Conservation (phyloP, 1,284 basidiomycete genomes). For the Cutaneotrichosporon sp. region DNA sequence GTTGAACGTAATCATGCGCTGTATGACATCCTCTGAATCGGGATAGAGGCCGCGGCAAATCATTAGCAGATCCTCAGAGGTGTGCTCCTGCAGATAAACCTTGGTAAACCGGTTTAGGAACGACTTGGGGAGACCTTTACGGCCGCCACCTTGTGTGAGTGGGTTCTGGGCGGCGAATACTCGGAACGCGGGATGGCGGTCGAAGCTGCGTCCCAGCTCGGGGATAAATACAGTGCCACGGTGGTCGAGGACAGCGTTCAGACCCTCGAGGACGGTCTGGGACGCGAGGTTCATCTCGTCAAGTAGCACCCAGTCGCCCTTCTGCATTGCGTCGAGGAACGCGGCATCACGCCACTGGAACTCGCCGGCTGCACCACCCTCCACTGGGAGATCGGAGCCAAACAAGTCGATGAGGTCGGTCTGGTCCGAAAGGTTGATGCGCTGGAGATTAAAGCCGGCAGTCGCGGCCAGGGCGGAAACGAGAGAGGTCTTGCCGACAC, state of each 20-base stretch:
- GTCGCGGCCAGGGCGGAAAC: constrained; percentile 80
- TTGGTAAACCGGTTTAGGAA: constrained; percentile 98
- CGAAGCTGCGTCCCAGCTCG: constrained; percentile 85
- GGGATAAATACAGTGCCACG: constrained; percentile 93
- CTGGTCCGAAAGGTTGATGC: constrained; percentile 99
- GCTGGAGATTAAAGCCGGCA: constrained; percentile 72
- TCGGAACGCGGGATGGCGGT: constrained; percentile 83
- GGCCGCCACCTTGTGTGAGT: constrained; percentile 89
- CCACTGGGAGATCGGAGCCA: constrained; percentile 92
- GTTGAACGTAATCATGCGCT: constrained; percentile 82
- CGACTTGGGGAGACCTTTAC: constrained; percentile 95
- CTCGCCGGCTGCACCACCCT: constrained; percentile 83
- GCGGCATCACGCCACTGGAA: constrained; percentile 98
- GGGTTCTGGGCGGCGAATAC: constrained; percentile 99
- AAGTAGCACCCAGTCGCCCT: constrained; percentile 92
- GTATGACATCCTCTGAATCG: constrained; percentile 57
- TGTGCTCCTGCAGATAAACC: constrained; percentile 87
- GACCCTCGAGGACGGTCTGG: constrained; percentile 90
- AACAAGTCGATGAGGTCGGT: constrained; percentile 96
- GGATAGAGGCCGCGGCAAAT: constrained; percentile 77
- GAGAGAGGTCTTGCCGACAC: constrained; percentile 98
- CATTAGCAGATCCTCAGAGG: constrained; percentile 68
- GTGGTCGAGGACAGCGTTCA: constrained; percentile 96
- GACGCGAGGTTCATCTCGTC: constrained; percentile 99
- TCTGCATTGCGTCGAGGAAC: constrained; percentile 86